Base-by-base conservation (phyloP, 768 basidiomycete genomes). In the Panaeolus cyanescens region DNA sequence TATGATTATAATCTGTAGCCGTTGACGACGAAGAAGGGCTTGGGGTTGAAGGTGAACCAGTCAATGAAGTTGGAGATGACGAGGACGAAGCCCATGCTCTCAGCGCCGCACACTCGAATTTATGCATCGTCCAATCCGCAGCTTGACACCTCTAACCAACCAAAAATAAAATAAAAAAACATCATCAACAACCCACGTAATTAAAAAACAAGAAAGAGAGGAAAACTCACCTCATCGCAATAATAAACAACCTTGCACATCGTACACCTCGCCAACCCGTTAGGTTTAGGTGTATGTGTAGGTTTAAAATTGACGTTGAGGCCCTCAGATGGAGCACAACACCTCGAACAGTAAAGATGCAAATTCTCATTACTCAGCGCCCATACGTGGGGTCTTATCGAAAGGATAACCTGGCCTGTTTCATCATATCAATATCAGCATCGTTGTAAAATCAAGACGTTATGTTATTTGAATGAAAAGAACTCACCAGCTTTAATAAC, bases 41-140 rank as follows among this genome's bases (percentile, higher is more conserved):
- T 34, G 40, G 25, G 13, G 40, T 10, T 6, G 45, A 50, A 3
- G 45, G 28, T 6, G 42, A 50, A 3, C 22, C 5, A 13, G 45
- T 9, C 20, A 42, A 7, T 15, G 40, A 42, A 19, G 19, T 13
- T 9, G 40, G 17, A 4, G 80, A 62, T 9, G 81, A 79, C 12
- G 72, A 60, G 2, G 83, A 83, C 4, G 45, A 1, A 15, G 60
- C 77, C 90, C 88, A 89, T 57, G 74, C 75, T 58, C 80, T 80
- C 8, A 96, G 75, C 0, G 92, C 88, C 5, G 63, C 60, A 68
- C 96, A 98, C 80, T 98, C 96, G 1, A 73, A 71, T 72, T 89
- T 92, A 72, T 97, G 96, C 2, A 83, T 33, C 0, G 68, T 20
- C 95, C 93, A 95, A 65, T 93, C 93, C 30, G 72, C 70, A 37